These are phyloP conservation scores for Stachybotrys echinatus DNA, from an alignment of 2,329 filamentous ascomycete genomes.

Conservation along the genomic window DNA sequence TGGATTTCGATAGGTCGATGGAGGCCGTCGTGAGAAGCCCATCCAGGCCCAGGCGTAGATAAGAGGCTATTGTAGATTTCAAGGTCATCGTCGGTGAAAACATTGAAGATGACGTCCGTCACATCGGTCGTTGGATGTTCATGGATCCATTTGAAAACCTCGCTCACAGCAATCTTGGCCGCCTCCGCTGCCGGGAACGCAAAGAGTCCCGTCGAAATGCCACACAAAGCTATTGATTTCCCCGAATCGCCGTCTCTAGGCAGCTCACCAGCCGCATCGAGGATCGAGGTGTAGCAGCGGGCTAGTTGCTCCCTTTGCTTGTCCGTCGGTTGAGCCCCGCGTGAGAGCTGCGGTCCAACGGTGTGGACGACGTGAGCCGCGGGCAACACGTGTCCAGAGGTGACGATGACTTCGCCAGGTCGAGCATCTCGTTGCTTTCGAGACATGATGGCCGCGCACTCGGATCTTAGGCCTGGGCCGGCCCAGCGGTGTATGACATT, in stretches of 20 bases:
- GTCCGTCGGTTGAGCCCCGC: slow-evolving; percentile 1
- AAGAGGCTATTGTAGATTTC: slow-evolving; percentile 8
- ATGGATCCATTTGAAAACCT: slow-evolving; percentile 7
- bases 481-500: slow-evolving; percentile 15
- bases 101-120: slow-evolving; percentile 14
- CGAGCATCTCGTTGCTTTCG: neutral
- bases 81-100: slow-evolving; percentile 11
- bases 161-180: slow-evolving; percentile 8
- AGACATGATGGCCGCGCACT: slow-evolving; percentile 11
- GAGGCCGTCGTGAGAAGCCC: neutral
- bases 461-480: slow-evolving; percentile 11
- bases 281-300: slow-evolving; percentile 9
- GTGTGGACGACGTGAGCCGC: slow-evolving; percentile 11
- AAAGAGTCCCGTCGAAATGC: slow-evolving; percentile 14
- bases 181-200: slow-evolving; percentile 13
- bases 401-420: slow-evolving; percentile 9
- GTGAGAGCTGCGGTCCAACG: slow-evolving; percentile 9
- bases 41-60: accelerated
- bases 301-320: slow-evolving; percentile 1
- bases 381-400: slow-evolving; percentile 7
- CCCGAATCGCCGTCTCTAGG: neutral
- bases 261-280: slow-evolving; percentile 5
- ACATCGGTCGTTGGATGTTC: slow-evolving; percentile 6
- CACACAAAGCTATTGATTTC: slow-evolving; percentile 13
- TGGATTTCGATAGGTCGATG: neutral